Conservation (phyloP, 345 rosid genomes). For the Euphorbia tirucalli region DNA sequence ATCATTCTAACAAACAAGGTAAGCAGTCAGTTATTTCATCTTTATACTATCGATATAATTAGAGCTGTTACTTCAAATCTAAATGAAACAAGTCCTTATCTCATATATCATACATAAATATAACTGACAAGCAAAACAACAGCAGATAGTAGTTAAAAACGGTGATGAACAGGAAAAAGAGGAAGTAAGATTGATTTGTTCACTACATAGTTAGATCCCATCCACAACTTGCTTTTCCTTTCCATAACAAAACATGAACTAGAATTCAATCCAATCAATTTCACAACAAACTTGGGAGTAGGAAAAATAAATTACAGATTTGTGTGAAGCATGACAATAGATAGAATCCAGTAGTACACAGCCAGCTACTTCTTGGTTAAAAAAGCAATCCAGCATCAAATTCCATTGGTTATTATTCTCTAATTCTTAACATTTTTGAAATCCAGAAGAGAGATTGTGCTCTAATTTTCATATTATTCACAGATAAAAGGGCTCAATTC, state of each 20-base stretch:
- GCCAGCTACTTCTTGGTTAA: neutral
- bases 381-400: no score
- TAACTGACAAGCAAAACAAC: constrained; percentile 13
- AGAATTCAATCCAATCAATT: neutral
- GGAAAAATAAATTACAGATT: neutral
- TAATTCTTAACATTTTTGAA: neutral
- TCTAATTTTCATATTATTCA: no score
- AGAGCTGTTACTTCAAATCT: constrained; percentile 1
- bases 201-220: neutral
- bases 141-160: neutral
- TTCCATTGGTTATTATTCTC: neutral
- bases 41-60: no score
- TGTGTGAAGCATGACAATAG: neutral
- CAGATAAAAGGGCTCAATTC: no score
- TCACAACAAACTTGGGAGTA: neutral
- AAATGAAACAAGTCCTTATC: constrained; percentile 18
- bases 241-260: neutral
- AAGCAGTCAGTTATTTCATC: no score
- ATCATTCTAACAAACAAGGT: no score
- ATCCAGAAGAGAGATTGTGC: neutral
- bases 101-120: neutral
- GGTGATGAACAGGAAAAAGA: neutral
- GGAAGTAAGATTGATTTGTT: neutral
- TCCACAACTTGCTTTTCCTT: no score
- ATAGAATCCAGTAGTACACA: neutral